These are phyloP conservation scores for Boechera retrofracta DNA, from an alignment of 345 rosid genomes.

Conservation along the genomic window DNA sequence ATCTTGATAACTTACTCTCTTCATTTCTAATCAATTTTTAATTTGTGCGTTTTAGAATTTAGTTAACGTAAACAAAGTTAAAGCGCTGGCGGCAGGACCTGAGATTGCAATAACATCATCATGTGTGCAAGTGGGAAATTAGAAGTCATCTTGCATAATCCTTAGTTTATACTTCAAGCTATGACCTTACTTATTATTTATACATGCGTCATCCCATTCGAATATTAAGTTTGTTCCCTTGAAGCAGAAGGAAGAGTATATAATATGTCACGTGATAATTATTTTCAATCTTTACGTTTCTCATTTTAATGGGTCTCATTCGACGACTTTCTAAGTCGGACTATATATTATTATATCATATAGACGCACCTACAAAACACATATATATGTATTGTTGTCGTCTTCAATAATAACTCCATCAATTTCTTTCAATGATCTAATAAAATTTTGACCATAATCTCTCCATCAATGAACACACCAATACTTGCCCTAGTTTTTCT, in stretches of 20 bases:
- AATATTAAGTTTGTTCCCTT: constrained; percentile 22
- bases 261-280: constrained; percentile 28
- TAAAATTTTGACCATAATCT: constrained; percentile 3
- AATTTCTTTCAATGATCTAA: not conserved
- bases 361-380: constrained; percentile 2
- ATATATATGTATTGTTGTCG: constrained; percentile 29
- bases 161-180: constrained; percentile 41
- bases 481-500: constrained; percentile 44
- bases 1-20: not conserved
- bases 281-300: constrained; percentile 38
- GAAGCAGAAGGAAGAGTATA: constrained; percentile 23
- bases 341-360: not conserved
- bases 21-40: not conserved
- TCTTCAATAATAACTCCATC: constrained; percentile 34
- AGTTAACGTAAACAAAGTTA: constrained; percentile 28
- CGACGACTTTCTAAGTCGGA: constrained; percentile 5
- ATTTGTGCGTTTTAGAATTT: not conserved
- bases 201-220: not conserved
- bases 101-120: constrained; percentile 22
- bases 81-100: constrained; percentile 4
- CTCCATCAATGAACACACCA: constrained; percentile 47
- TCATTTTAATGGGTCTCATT: constrained; percentile 8
- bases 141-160: constrained; percentile 22
- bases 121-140: constrained; percentile 28
- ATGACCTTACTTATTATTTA: not conserved